Conservation (phyloP, 495 filamentous ascomycete species). For the Neurospora africana region DNA sequence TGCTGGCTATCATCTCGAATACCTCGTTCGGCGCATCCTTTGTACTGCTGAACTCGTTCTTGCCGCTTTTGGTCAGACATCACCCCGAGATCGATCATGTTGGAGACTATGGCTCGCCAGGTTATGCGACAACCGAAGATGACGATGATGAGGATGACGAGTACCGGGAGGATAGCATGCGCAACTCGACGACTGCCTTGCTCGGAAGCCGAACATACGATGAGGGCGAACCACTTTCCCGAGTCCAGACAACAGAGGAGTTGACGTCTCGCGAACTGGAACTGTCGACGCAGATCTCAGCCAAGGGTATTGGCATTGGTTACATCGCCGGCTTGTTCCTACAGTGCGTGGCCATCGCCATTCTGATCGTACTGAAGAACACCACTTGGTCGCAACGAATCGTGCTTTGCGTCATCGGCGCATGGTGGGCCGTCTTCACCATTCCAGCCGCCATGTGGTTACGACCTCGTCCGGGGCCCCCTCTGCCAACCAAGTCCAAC, state of each 20-base stretch:
- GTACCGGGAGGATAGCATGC: constrained; percentile 11
- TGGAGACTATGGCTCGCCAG: constrained; percentile 3
- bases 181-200: constrained; percentile 36
- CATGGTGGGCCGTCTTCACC: constrained; percentile 94
- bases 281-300: constrained; percentile 77
- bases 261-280: constrained; percentile 54
- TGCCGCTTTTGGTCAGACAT: constrained; percentile 70
- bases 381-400: constrained; percentile 70
- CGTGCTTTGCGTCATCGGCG: constrained; percentile 73
- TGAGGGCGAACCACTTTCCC: constrained; percentile 26
- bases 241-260: constrained; percentile 28
- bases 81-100: constrained; percentile 46
- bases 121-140: constrained; percentile 1
- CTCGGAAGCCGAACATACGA: constrained; percentile 16
- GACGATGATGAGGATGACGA: constrained; percentile 9
- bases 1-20: constrained; percentile 83
- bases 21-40: constrained; percentile 82
- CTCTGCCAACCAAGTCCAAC: constrained; percentile 40
- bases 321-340: constrained; percentile 75
- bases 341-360: constrained; percentile 63
- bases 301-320: constrained; percentile 81
- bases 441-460: constrained; percentile 85
- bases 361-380: constrained; percentile 58
- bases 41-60: constrained; percentile 74
- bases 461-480: constrained; percentile 81